A percentile compares a stretch with the other conserved stretches of the same genome.
These are phyloP conservation scores for Cladosporium colombiae DNA, from an alignment of 2,329 filamentous ascomycete genomes.

Conservation along the genomic window DNA sequence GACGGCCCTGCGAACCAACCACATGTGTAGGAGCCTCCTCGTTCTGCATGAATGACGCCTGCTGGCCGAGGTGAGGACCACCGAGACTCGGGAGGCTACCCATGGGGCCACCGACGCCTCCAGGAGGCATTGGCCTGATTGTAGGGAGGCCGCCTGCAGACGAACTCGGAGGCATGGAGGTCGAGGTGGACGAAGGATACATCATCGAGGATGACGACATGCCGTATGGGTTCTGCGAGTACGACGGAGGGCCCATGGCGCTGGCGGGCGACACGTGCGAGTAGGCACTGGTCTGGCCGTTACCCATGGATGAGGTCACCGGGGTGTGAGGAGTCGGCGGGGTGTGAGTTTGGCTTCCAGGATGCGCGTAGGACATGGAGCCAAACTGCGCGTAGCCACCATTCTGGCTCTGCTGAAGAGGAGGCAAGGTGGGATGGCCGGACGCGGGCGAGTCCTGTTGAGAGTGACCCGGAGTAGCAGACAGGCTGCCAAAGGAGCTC, in stretches of 20 bases:
- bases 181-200: slow-evolving; percentile 37
- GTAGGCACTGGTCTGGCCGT: slow-evolving; percentile 31
- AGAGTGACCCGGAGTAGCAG: slow-evolving; percentile 26
- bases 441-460: slow-evolving; percentile 24
- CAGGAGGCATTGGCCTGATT: slow-evolving; percentile 43
- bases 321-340: slow-evolving; percentile 39
- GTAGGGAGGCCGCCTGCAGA: slow-evolving; percentile 39
- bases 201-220: slow-evolving; percentile 34
- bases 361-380: slow-evolving; percentile 36
- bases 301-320: slow-evolving; percentile 33
- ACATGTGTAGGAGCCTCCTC: slow-evolving; percentile 73
- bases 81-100: slow-evolving; percentile 40
- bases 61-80: slow-evolving; percentile 34
- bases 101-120: slow-evolving; percentile 40
- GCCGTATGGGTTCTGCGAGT: slow-evolving; percentile 31
- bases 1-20: slow-evolving; percentile 88
- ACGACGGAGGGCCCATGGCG: slow-evolving; percentile 40
- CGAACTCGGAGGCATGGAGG: slow-evolving; percentile 31
- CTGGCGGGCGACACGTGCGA: slow-evolving; percentile 35
- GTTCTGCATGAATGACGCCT: slow-evolving; percentile 39
- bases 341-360: slow-evolving; percentile 35
- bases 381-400: slow-evolving; percentile 37
- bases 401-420: slow-evolving; percentile 38
- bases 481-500: slow-evolving; percentile 30
- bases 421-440: slow-evolving; percentile 38